Conservation (phyloP, 2,329 filamentous ascomycete species). For the Hypoxylon sp. region DNA sequence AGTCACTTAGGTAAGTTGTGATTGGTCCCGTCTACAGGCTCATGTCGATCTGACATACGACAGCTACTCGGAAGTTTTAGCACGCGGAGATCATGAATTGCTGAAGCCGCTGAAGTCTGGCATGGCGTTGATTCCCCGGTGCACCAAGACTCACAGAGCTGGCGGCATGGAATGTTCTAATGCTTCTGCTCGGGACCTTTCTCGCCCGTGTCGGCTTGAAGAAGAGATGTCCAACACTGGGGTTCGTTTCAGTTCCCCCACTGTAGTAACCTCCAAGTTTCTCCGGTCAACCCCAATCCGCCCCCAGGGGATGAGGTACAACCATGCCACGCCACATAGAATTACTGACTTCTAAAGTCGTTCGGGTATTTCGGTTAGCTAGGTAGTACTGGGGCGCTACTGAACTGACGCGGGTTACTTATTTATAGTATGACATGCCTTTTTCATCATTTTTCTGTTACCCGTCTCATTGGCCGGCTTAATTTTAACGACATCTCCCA, state of each 20-base stretch:
- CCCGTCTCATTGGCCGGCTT: constrained; percentile 30
- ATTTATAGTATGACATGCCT: constrained; percentile 35
- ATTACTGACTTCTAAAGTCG: constrained; percentile 25
- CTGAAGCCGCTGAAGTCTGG: constrained; percentile 29
- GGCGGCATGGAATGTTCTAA: constrained; percentile 9
- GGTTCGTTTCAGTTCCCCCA: constrained; percentile 20
- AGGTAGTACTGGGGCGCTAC: constrained; percentile 29
- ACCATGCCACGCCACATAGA: constrained; percentile 16
- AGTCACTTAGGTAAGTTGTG: background rate
- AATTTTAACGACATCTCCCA: constrained; percentile 34
- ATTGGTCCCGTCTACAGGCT: constrained; percentile 19
- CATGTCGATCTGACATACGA: constrained; percentile 37
- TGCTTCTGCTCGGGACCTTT: constrained; percentile 11
- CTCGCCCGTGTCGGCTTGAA: background rate
- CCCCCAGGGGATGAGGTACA: constrained; percentile 11
- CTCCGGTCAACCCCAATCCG: constrained; percentile 34
- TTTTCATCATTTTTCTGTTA: constrained; percentile 12
- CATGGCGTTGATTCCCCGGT: constrained; percentile 12
- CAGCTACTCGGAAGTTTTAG: constrained; percentile 32
- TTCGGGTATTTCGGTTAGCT: constrained; percentile 37
- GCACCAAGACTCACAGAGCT: constrained; percentile 7
- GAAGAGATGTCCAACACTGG: constrained; percentile 15
- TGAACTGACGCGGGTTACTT: constrained; percentile 26
- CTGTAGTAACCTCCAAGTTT: constrained; percentile 21
- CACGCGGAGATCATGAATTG: constrained; percentile 27